These are phyloP conservation scores for Thecaphora frezii DNA, from an alignment of 1,284 basidiomycete species.

Conservation along the genomic window DNA sequence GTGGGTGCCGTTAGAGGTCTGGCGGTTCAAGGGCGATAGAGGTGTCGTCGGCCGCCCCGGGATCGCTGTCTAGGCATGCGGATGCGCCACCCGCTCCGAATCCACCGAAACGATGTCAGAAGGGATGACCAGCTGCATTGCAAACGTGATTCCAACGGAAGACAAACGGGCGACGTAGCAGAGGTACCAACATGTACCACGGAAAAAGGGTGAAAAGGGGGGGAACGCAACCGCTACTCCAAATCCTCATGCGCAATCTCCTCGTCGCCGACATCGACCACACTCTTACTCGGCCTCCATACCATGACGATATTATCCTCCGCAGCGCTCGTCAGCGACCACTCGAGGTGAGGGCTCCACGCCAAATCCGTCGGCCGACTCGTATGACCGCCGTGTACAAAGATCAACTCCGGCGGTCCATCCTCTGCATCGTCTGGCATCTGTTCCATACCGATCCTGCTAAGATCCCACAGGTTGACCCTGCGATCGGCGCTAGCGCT, in stretches of 20 bases:
- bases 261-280: slow-evolving; percentile 30
- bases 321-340: slow-evolving; percentile 51
- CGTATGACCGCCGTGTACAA: slow-evolving; percentile 58
- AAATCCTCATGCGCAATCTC: slow-evolving; percentile 22
- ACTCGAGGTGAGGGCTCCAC: slow-evolving; percentile 54
- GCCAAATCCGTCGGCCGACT: slow-evolving; percentile 52
- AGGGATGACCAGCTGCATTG: too few species aligned
- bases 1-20: too few species aligned
- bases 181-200: neutral
- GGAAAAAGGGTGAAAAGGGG: neutral
- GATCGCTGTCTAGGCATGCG: too few species aligned
- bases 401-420: slow-evolving; percentile 69
- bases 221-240: too few species aligned
- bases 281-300: slow-evolving; percentile 40
- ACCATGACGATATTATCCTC: slow-evolving; percentile 58
- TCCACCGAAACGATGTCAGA: too few species aligned
- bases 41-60: too few species aligned
- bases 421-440: slow-evolving; percentile 97
- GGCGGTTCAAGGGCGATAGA: too few species aligned
- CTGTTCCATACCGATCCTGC: slow-evolving; percentile 90
- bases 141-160: too few species aligned
- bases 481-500: slow-evolving; percentile 83
- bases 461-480: slow-evolving; percentile 93
- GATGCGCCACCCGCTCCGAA: too few species aligned
- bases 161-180: too few species aligned